A percentile compares a stretch with the other conserved stretches of the same genome.
Conservation (phyloP, 1,139 yeast species). For the Candida sp. region DNA sequence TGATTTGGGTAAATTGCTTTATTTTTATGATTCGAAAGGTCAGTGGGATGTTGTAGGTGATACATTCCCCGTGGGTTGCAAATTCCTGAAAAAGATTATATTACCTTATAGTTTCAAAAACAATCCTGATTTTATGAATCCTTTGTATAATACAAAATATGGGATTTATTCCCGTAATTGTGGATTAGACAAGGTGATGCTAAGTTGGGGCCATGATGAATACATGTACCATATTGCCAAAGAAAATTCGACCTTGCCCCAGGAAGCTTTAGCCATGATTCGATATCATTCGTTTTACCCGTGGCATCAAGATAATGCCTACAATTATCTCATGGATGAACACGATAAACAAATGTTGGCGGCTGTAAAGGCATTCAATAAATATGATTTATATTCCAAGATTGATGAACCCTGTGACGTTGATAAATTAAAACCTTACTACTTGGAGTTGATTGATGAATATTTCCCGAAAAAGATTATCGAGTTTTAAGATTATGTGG, state of each 20-base stretch:
- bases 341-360: conserved; percentile 59
- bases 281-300: conserved; percentile 76
- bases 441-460: conserved; percentile 62
- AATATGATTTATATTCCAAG: conserved; percentile 67
- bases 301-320: conserved; percentile 72
- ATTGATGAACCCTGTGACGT: conserved; percentile 46
- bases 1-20: conserved; percentile 66
- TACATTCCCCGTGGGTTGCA: conserved; percentile 74
- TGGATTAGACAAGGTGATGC: conserved; percentile 68
- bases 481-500: conserved; percentile 56
- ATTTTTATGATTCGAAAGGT: conserved; percentile 68
- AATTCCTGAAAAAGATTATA: conserved; percentile 56
- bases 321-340: conserved; percentile 61
- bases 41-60: conserved; percentile 88
- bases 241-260: conserved; percentile 58
- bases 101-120: conserved; percentile 56
- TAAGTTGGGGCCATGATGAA: conserved; percentile 81
- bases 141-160: conserved; percentile 61
- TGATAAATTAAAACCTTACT: conserved; percentile 53
- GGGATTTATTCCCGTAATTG: conserved; percentile 66
- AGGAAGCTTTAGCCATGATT: conserved; percentile 70
- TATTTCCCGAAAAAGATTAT: conserved; percentile 56
- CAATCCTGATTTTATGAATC: conserved; percentile 62
- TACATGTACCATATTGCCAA: conserved; percentile 74
- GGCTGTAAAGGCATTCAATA: conserved; percentile 65